Evolutionary conservation across 768 basidiomycete species (phyloP).

Genomic region (Cystobasidium tubakii): DNA sequence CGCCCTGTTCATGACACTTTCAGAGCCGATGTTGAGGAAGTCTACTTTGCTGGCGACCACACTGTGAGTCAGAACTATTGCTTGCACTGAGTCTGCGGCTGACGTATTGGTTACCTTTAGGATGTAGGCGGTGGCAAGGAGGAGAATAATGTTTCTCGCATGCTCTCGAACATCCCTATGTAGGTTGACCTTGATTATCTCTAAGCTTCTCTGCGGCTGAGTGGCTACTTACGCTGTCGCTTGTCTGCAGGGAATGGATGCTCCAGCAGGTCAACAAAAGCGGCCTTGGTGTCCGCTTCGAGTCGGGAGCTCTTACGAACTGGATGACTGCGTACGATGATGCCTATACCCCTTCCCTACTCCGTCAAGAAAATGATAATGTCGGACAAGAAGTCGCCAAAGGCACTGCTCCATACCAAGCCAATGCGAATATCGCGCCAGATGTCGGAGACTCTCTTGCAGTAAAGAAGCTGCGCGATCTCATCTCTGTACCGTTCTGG

Average conservation of each 20-base stretch:
- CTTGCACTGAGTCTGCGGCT: not conserved
- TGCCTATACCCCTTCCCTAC: not conserved
- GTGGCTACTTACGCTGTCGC: not conserved
- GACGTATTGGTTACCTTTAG: not conserved
- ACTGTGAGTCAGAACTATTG: not conserved
- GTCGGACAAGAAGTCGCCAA: not conserved
- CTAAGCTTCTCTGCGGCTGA: not conserved
- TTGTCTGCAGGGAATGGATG: constrained; percentile 2
- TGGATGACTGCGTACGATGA: not conserved
- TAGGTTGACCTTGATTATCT: not conserved
- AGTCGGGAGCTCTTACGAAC: not conserved
- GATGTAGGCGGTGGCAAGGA: constrained; percentile 14
- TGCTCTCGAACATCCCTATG: constrained; percentile 16
- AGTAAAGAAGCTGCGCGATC: not conserved
- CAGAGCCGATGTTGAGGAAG: constrained; percentile 11
- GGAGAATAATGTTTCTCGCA: not conserved
- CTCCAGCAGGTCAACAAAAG: not conserved
- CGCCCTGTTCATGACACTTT: not conserved
- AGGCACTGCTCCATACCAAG: not conserved
- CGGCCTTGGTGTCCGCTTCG: constrained; percentile 3
- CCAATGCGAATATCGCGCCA: not conserved
- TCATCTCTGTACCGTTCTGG: not conserved
- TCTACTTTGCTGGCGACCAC: constrained; percentile 21
- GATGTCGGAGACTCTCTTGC: not conserved
- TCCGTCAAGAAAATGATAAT: not conserved